These are phyloP conservation scores for Aspergillus uvarum DNA, from an alignment of 2,329 filamentous ascomycete species.

Conservation along the genomic window DNA sequence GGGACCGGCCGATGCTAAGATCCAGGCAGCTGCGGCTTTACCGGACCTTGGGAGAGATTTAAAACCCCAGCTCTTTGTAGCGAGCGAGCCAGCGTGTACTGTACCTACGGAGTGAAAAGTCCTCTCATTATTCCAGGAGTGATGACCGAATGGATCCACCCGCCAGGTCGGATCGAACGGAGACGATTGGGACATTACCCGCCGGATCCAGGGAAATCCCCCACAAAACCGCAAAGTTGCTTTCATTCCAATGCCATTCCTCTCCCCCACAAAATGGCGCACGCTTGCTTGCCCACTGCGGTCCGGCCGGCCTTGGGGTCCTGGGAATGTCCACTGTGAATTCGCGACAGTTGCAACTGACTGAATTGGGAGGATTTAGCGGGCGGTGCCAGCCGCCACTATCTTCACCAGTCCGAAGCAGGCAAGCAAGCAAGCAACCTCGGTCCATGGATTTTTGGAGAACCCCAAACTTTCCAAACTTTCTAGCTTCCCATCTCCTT, in stretches of 20 bases:
- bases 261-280: slow-evolving; percentile 23
- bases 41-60: background rate
- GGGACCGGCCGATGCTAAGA: background rate
- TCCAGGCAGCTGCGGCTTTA: background rate
- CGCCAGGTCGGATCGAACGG: slow-evolving; percentile 3
- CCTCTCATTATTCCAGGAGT: background rate
- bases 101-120: too few relatives aligned
- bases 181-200: slow-evolving; percentile 14
- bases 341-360: background rate
- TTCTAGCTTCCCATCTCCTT: background rate
- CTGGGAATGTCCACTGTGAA: background rate
- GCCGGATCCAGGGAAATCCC: slow-evolving; percentile 23
- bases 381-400: slow-evolving; percentile 22
- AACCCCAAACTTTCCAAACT: background rate
- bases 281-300: slow-evolving; percentile 10
- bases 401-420: slow-evolving; percentile 6
- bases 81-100: too few relatives aligned
- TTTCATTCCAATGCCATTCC: slow-evolving; percentile 4
- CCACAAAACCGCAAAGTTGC: slow-evolving; percentile 17
- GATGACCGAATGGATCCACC: slow-evolving; percentile 7
- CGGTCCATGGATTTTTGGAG: background rate
- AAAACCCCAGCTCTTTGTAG: background rate
- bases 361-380: slow-evolving; percentile 10
- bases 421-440: background rate
- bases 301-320: slow-evolving; percentile 3